Conservation (phyloP, 106 monocot species). For the Allium sativum region DNA sequence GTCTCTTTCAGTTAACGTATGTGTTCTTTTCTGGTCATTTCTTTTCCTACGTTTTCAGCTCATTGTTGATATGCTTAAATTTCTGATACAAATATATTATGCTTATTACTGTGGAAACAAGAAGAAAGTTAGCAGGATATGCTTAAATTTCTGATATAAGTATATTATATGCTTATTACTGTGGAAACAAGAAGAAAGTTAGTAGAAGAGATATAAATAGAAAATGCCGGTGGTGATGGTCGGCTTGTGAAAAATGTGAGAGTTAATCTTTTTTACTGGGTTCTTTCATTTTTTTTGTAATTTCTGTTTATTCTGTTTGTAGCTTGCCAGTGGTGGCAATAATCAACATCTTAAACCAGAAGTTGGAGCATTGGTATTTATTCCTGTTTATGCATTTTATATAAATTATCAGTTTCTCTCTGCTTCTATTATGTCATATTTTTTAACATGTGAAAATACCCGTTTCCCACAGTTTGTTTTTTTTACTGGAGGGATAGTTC, state of each 20-base stretch:
- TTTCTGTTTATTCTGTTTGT: constrained; percentile 1
- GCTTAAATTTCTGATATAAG: not conserved
- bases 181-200: no score
- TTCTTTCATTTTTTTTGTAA: no score
- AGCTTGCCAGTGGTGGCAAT: constrained; percentile 61
- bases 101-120: no score
- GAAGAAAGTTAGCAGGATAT: no score
- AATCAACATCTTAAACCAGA: constrained; percentile 47
- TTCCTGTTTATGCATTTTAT: not conserved
- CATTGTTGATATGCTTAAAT: no score
- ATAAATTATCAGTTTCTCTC: constrained; percentile 1
- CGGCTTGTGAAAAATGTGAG: no score
- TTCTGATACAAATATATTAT: no score
- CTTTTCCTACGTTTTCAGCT: not conserved
- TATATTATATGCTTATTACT: not conserved
- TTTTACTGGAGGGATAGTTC: constrained; percentile 94
- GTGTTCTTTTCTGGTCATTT: constrained; percentile 11
- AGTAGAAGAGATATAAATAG: no score
- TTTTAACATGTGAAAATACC: not conserved
- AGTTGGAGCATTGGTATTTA: constrained; percentile 79
- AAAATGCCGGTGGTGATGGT: no score
- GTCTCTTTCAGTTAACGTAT: constrained; percentile 78
- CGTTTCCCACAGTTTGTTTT: constrained; percentile 74
- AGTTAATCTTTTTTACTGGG: no score
- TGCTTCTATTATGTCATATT: constrained; percentile 1